These are phyloP conservation scores for Salvia rosmarinus DNA, from an alignment of 257 asterid species.

Conservation along the genomic window DNA sequence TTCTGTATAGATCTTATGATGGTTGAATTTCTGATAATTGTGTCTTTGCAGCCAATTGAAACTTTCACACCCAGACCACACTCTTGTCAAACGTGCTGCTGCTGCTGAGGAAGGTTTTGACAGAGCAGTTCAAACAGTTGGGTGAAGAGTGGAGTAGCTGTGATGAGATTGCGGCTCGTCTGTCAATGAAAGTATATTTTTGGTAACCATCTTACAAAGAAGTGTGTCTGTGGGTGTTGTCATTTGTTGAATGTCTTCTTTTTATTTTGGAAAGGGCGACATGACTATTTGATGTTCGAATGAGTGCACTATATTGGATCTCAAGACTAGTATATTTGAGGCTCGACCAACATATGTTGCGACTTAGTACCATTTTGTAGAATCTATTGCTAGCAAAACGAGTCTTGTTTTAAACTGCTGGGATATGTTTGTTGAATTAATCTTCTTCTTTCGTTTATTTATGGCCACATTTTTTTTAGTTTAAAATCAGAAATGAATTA, in stretches of 20 bases:
- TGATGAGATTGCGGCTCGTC: constrained; percentile 15
- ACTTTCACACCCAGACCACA: constrained; percentile 78
- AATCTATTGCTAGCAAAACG: constrained; percentile 5
- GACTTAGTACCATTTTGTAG: neutral
- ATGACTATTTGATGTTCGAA: constrained; percentile 28
- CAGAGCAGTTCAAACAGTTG: constrained; percentile 79
- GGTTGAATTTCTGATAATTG: constrained; percentile 17
- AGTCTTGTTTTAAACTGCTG: neutral
- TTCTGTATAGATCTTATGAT: neutral
- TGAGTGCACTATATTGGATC: constrained; percentile 20
- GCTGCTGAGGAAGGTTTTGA: constrained; percentile 77
- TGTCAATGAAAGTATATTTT: constrained; percentile 33
- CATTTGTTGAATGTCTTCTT: constrained; percentile 25
- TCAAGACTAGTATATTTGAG: constrained; percentile 18
- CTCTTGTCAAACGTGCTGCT: constrained; percentile 66
- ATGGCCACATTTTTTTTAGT: neutral
- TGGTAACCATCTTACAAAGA: constrained; percentile 12
- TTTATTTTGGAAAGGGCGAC: constrained; percentile 24
- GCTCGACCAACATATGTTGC: neutral
- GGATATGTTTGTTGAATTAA: neutral
- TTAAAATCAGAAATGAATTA: too few species aligned
- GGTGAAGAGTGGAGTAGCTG: constrained; percentile 44
- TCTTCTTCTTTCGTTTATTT: neutral
- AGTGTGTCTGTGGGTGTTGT: constrained; percentile 24
- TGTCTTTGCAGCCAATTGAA: constrained; percentile 75